Percentiles rank a stretch among this genome's conserved stretches.
Conservation (phyloP, 768 basidiomycete genomes). For the Lentinula boryana region DNA sequence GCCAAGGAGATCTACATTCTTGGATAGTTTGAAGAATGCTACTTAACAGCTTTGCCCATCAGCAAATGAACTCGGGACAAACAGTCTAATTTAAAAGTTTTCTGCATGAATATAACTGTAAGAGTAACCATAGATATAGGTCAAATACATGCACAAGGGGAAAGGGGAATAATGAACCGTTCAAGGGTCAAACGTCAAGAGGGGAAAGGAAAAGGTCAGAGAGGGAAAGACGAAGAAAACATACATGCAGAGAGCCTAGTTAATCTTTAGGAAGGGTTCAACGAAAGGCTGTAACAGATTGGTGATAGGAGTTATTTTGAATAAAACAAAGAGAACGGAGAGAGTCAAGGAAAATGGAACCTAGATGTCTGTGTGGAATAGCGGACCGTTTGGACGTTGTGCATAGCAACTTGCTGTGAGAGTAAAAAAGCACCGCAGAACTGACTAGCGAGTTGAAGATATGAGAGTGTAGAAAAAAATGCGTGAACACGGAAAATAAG, state of each 20-base stretch:
- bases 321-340: neutral
- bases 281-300: neutral
- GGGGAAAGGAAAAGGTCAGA: neutral
- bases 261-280: neutral
- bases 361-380: neutral
- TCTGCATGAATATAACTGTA: neutral
- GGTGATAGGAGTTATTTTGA: neutral
- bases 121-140: neutral
- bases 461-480: neutral
- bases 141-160: neutral
- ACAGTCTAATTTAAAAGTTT: neutral
- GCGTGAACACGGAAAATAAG: neutral
- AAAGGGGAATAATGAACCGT: neutral
- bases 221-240: neutral
- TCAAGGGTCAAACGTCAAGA: neutral
- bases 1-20: no score
- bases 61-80: neutral
- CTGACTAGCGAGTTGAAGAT: neutral
- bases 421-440: neutral
- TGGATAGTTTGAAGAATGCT: no score
- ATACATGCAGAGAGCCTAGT: neutral
- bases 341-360: neutral
- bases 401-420: neutral
- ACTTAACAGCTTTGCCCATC: neutral
- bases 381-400: neutral